Percentiles rank a stretch among this genome's conserved stretches.
Evolutionary conservation across 1,284 basidiomycete genomes (phyloP).

Genomic region (Caloboletus firmus): DNA sequence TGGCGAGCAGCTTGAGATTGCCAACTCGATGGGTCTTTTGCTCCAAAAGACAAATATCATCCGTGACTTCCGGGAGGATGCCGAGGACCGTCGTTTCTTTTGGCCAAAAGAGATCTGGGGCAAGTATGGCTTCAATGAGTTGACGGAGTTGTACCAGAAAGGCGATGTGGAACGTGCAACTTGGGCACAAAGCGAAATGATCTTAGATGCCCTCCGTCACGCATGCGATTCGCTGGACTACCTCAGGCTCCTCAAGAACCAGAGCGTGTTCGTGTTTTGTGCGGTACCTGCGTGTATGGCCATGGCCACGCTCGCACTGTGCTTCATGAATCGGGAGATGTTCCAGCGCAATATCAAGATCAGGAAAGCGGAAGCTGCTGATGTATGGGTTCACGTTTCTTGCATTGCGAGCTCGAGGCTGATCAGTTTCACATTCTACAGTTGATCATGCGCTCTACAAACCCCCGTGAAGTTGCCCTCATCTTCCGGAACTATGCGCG

Average conservation of each 20-base stretch:
- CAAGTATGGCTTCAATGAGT: conserved; percentile 68
- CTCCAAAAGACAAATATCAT: conserved; percentile 99
- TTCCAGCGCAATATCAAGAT: conserved; percentile 94
- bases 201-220: conserved; percentile 87
- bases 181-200: conserved; percentile 86
- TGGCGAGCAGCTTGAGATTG: conserved; percentile 80
- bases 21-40: conserved; percentile 95
- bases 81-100: conserved; percentile 84
- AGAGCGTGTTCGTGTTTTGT: conserved; percentile 95
- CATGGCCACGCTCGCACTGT: conserved; percentile 88
- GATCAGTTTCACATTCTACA: conserved; percentile 32
- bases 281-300: conserved; percentile 97
- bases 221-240: conserved; percentile 89
- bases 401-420: background rate
- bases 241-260: conserved; percentile 83
- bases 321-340: conserved; percentile 94
- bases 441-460: conserved; percentile 90
- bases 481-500: conserved; percentile 86
- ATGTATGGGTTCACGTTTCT: conserved; percentile 46
- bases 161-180: conserved; percentile 63
- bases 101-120: conserved; percentile 97
- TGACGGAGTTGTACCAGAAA: conserved; percentile 59
- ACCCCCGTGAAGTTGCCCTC: conserved; percentile 88
- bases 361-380: conserved; percentile 86
- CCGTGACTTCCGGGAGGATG: conserved; percentile 93